phyloP scores from a whole-genome alignment of 2,329 filamentous ascomycete genomes.

The Neopestalotiopsis clavispora region DNA sequence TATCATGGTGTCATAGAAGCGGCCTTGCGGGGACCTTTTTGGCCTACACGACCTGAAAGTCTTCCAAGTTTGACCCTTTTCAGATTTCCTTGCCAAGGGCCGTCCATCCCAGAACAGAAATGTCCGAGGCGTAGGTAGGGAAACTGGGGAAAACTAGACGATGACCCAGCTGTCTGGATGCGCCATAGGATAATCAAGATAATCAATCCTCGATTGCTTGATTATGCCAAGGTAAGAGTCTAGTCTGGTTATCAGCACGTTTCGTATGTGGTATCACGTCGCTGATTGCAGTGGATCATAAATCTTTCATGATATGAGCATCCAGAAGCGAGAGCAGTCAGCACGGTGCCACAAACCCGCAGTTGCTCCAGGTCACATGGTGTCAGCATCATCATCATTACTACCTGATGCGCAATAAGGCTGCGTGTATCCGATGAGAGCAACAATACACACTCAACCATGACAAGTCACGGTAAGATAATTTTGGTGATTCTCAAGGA shows the following conservation, averaged over 20 bases:
- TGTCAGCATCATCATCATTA: conserved; percentile 1
- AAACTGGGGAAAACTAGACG: background rate
- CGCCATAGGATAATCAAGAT: background rate
- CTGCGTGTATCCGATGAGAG: background rate
- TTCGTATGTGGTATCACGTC: background rate
- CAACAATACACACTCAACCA: background rate
- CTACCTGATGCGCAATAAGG: background rate
- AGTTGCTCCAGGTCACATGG: conserved; percentile 4
- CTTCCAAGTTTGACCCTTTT: background rate
- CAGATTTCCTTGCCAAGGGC: background rate
- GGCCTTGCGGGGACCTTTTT: background rate
- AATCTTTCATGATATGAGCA: conserved; percentile 5
- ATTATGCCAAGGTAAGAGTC: background rate
- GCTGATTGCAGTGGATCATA: background rate
- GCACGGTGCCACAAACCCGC: conserved; percentile 2
- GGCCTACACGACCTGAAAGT: background rate
- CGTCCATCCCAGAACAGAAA: background rate
- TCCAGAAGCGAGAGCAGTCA: background rate
- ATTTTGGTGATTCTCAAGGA: background rate
- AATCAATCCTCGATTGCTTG: background rate
- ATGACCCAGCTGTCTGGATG: background rate
- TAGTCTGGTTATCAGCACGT: background rate
- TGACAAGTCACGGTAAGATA: background rate
- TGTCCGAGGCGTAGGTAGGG: background rate
- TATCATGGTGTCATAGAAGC: background rate